A percentile compares a stretch with the other conserved stretches of the same genome.
These are phyloP conservation scores for Sugiyamaella sp. DNA, from an alignment of 1,139 yeast genomes.

Conservation along the genomic window DNA sequence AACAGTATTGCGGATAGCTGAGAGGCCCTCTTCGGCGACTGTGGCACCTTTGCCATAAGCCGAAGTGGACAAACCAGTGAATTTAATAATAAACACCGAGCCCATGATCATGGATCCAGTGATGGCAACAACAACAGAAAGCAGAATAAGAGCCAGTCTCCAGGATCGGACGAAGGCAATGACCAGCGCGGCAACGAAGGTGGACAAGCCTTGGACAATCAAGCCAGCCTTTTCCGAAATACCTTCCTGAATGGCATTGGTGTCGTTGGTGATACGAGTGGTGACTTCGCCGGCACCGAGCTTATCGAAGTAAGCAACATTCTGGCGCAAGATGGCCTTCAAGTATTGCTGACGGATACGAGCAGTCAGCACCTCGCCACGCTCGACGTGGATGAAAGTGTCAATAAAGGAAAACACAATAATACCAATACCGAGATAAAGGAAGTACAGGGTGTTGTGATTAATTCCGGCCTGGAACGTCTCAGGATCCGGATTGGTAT, in stretches of 20 bases:
- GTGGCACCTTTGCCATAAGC: constrained; percentile 46
- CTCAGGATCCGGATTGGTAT: constrained; percentile 33
- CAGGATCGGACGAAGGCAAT: constrained; percentile 47
- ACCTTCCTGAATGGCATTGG: constrained; percentile 49
- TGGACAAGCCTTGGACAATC: constrained; percentile 44
- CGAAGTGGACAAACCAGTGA: constrained; percentile 36
- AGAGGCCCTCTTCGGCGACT: constrained; percentile 49
- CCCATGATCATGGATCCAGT: constrained; percentile 37
- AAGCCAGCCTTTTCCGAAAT: constrained; percentile 50
- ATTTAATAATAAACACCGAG: constrained; percentile 42
- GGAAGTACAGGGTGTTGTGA: constrained; percentile 44
- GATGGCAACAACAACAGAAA: constrained; percentile 44
- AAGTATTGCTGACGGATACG: constrained; percentile 47
- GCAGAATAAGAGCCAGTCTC: constrained; percentile 45
- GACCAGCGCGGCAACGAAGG: constrained; percentile 47
- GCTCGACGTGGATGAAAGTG: constrained; percentile 44
- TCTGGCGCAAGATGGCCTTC: constrained; percentile 46
- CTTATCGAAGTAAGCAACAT: constrained; percentile 50
- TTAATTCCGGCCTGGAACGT: constrained; percentile 41
- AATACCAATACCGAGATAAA: constrained; percentile 47
- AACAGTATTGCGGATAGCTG: constrained; percentile 48
- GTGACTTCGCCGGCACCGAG: constrained; percentile 51
- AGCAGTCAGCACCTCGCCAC: constrained; percentile 48
- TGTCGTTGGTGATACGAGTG: constrained; percentile 49
- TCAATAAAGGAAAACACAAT: constrained; percentile 40